phyloP scores from a whole-genome alignment of 345 rosid species.

The Lumnitzera racemosa region DNA sequence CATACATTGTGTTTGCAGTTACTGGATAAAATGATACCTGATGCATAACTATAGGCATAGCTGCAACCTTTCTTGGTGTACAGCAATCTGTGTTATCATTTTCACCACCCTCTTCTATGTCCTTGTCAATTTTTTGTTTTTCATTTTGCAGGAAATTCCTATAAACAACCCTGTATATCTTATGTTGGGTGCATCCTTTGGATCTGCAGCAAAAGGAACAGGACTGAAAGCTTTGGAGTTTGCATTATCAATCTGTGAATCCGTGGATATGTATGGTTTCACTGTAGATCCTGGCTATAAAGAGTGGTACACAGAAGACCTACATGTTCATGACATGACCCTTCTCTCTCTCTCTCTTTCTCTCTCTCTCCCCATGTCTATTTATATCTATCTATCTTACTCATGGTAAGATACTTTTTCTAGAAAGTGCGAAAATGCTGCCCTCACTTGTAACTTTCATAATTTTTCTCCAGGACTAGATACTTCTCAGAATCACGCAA shows the following conservation, averaged over 20 bases:
- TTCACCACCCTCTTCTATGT: not conserved
- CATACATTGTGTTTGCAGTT: no score
- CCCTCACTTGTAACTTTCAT: not conserved
- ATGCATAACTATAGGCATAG: no score
- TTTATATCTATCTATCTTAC: no score
- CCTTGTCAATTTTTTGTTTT: not conserved
- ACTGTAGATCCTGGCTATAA: conserved; percentile 95
- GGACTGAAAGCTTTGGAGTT: conserved; percentile 96
- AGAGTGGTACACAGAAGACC: conserved; percentile 55
- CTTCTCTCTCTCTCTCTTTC: not conserved
- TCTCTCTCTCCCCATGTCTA: not conserved
- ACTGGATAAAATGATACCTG: no score
- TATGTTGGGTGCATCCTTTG: conserved; percentile 94
- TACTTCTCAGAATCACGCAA: conserved; percentile 92
- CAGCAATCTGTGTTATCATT: not conserved
- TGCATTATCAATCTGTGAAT: conserved; percentile 83
- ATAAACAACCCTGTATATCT: conserved; percentile 84
- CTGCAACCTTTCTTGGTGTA: no score
- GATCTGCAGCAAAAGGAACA: conserved; percentile 97
- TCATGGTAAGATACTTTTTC: not conserved
- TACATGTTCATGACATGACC: not conserved
- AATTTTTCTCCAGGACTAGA: conserved; percentile 62
- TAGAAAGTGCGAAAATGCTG: not conserved
- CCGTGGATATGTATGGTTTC: conserved; percentile 95
- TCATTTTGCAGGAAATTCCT: conserved; percentile 73